Percentiles rank a stretch among this genome's conserved stretches.
Conservation (phyloP, 176 grass and related monocot species). For the Triticum dicoccoides region DNA sequence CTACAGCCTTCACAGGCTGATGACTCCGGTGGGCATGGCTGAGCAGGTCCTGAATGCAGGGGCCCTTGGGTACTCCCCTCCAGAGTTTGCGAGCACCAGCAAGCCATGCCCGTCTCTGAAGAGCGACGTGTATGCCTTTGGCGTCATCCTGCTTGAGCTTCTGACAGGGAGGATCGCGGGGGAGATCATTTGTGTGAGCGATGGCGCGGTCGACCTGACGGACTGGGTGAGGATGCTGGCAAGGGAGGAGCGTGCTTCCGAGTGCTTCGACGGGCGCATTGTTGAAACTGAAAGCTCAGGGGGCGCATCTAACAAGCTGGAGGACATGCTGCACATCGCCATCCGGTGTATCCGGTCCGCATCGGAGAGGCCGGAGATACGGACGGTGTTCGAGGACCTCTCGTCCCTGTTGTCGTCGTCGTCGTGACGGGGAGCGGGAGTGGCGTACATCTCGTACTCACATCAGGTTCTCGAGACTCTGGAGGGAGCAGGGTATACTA, state of each 20-base stretch:
- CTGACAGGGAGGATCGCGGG: slow-evolving; percentile 74
- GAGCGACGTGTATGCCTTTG: slow-evolving; percentile 88
- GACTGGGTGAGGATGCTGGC: slow-evolving; percentile 88
- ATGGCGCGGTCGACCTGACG: slow-evolving; percentile 75
- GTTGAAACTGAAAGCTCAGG: slow-evolving; percentile 25
- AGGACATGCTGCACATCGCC: slow-evolving; percentile 69
- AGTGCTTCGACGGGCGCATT: slow-evolving; percentile 71
- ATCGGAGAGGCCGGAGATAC: slow-evolving; percentile 75
- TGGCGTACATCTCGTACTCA: slow-evolving; percentile 67
- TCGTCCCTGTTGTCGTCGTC: slow-evolving; percentile 28
- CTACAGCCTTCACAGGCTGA: slow-evolving; percentile 77
- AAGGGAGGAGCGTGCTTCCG: slow-evolving; percentile 50
- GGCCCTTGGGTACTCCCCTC: slow-evolving; percentile 80
- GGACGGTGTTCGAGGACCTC: slow-evolving; percentile 81
- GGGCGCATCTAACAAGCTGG: slow-evolving; percentile 26
- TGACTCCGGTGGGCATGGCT: slow-evolving; percentile 64
- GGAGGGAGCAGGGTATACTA: slow-evolving; percentile 35
- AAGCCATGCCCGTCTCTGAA: slow-evolving; percentile 91
- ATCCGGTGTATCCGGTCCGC: slow-evolving; percentile 73
- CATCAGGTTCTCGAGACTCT: slow-evolving; percentile 9
- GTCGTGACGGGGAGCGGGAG: neutral
- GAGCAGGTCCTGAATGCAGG: slow-evolving; percentile 77
- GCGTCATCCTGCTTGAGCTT: slow-evolving; percentile 80
- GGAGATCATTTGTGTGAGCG: slow-evolving; percentile 66
- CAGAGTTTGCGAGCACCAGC: slow-evolving; percentile 76